These are phyloP conservation scores for Psilocybe cyanescens DNA, from an alignment of 768 basidiomycete genomes.

Conservation along the genomic window DNA sequence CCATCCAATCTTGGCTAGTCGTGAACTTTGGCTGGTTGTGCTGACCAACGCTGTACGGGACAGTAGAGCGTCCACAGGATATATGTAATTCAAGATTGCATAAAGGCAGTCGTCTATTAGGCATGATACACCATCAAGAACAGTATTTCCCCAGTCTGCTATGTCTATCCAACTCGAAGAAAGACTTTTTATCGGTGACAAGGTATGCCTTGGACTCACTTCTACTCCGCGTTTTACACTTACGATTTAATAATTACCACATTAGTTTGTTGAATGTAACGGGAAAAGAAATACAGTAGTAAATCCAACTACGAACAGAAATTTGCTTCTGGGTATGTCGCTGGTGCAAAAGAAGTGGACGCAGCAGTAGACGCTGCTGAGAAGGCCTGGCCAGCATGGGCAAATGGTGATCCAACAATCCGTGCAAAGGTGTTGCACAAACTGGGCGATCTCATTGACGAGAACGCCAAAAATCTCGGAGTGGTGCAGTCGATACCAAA, in stretches of 20 bases:
- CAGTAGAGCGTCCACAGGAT: too few relatives aligned
- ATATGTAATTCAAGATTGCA: too few relatives aligned
- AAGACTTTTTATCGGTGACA: slow-evolving; percentile 9
- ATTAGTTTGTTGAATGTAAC: slow-evolving; percentile 5
- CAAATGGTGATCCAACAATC: background rate
- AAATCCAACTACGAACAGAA: slow-evolving; percentile 6
- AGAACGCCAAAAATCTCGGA: slow-evolving; percentile 31
- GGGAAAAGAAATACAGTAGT: background rate
- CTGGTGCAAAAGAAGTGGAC: slow-evolving; percentile 7
- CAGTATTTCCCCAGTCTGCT: too few relatives aligned
- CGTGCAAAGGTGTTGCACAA: slow-evolving; percentile 34
- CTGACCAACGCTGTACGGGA: too few relatives aligned
- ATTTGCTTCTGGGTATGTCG: slow-evolving; percentile 4
- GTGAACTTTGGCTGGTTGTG: too few relatives aligned
- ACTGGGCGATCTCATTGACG: slow-evolving; percentile 33
- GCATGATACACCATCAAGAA: too few relatives aligned
- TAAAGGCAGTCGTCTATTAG: too few relatives aligned
- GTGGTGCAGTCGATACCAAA: slow-evolving; percentile 49
- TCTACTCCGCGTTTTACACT: background rate
- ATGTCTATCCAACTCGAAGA: slow-evolving; percentile 4
- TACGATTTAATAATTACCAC: background rate
- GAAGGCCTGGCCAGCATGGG: slow-evolving; percentile 10
- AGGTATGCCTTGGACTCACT: background rate
- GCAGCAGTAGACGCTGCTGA: slow-evolving; percentile 8
- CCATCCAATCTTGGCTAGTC: too few relatives aligned